Percentiles rank a stretch among this genome's conserved stretches.
Evolutionary conservation across 2,329 filamentous ascomycete genomes (phyloP).

Genomic region (Fusarium palustre): DNA sequence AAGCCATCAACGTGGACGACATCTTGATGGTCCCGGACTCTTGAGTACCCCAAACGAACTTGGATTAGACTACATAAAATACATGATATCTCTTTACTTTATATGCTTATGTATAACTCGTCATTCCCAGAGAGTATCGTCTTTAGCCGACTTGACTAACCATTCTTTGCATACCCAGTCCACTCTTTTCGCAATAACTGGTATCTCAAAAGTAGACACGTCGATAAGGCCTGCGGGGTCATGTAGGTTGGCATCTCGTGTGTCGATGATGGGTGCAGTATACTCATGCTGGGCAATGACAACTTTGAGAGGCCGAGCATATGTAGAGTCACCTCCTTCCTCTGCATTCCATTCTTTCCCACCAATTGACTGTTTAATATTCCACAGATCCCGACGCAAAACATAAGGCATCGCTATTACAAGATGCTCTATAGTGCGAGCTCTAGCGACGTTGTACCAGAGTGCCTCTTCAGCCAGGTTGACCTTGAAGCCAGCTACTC

Average conservation of each 20-base stretch:
- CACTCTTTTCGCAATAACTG: conserved; percentile 6
- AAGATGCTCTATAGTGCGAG: conserved; percentile 14
- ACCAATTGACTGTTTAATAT: conserved; percentile 24
- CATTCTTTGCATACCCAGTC: conserved; percentile 34
- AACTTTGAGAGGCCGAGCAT: conserved; percentile 29
- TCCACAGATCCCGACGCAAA: conserved; percentile 21
- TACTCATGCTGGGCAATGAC: conserved; percentile 33
- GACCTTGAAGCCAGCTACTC: conserved; percentile 31
- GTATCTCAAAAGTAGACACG: conserved; percentile 14
- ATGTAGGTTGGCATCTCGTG: neutral
- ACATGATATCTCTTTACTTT: no score
- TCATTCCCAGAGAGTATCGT: conserved; percentile 22
- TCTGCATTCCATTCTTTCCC: conserved; percentile 22
- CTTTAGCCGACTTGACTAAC: conserved; percentile 24
- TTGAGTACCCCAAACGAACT: neutral
- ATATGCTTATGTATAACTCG: no score
- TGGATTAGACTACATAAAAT: neutral
- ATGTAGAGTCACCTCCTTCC: conserved; percentile 26
- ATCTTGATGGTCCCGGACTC: conserved; percentile 49
- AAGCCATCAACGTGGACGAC: conserved; percentile 68
- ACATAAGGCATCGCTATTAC: conserved; percentile 23
- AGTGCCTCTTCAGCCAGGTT: conserved; percentile 27
- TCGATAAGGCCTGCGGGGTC: conserved; percentile 16
- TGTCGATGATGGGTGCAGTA: conserved; percentile 15
- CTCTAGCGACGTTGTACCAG: conserved; percentile 26